Conservation (phyloP, 2,329 filamentous ascomycete species). For the Escovopsis sp. region DNA sequence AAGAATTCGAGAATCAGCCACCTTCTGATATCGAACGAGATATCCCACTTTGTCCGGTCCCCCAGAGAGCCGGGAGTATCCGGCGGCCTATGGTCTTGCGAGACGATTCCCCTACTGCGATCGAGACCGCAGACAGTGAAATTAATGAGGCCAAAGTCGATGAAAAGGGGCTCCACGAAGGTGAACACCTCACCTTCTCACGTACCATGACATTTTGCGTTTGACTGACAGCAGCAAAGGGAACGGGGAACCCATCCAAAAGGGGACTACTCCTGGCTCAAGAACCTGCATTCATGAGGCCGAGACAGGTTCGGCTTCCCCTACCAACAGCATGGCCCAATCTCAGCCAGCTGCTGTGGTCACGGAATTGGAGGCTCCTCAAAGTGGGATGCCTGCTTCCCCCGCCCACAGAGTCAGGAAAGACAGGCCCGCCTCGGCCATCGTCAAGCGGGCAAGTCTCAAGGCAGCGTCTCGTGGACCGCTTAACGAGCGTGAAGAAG, state of each 20-base stretch:
- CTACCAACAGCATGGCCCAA: too few relatives aligned
- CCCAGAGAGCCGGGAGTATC: slow-evolving; percentile 12
- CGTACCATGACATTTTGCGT: background rate
- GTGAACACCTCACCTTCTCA: too few relatives aligned
- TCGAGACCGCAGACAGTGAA: slow-evolving; percentile 1
- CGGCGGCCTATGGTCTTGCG: slow-evolving; percentile 13
- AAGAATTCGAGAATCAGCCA: slow-evolving; percentile 29
- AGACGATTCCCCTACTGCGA: background rate
- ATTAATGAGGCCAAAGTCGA: background rate
- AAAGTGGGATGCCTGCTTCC: background rate
- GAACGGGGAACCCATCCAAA: too few relatives aligned
- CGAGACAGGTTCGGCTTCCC: too few relatives aligned
- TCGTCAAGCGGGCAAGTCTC: background rate
- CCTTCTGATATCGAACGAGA: slow-evolving; percentile 7
- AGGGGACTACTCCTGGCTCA: too few relatives aligned
- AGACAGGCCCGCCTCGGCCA: background rate
- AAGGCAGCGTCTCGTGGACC: background rate
- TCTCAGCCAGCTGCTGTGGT: too few relatives aligned
- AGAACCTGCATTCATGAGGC: too few relatives aligned
- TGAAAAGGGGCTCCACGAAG: too few relatives aligned
- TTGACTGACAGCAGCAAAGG: background rate
- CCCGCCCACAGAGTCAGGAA: background rate
- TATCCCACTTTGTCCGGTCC: slow-evolving; percentile 18
- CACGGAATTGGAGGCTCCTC: too few relatives aligned
- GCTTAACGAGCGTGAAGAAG: background rate